Percentiles rank a stretch among this genome's conserved stretches.
Evolutionary conservation across 2,329 filamentous ascomycete genomes (phyloP).

Genomic region (Fusarium sp.): DNA sequence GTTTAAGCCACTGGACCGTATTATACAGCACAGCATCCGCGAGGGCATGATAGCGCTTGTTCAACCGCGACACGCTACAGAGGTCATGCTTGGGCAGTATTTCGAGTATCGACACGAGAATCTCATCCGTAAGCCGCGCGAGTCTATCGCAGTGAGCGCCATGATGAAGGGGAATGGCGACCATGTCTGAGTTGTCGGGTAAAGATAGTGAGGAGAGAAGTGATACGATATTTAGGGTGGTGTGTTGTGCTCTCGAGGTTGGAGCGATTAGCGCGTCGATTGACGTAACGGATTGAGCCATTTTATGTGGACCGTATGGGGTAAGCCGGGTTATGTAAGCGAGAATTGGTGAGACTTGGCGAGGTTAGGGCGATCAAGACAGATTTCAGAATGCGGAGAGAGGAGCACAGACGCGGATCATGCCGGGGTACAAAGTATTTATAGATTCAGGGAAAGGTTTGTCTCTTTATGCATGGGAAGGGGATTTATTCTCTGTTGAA

Average conservation of each 20-base stretch:
- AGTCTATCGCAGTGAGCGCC: conserved; percentile 26
- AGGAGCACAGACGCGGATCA: not conserved
- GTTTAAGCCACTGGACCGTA: conserved; percentile 56
- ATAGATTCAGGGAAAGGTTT: not conserved
- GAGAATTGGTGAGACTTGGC: not conserved
- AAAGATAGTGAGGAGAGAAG: not conserved
- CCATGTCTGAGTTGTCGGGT: not conserved
- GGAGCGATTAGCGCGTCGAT: conserved; percentile 6
- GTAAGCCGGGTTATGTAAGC: conserved; percentile 25
- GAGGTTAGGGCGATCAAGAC: not conserved
- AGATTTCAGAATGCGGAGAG: not conserved
- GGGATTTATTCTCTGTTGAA: no score
- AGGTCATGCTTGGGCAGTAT: conserved; percentile 52
- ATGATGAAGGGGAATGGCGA: conserved; percentile 11
- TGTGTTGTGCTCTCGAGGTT: conserved; percentile 8
- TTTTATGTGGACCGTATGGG: conserved; percentile 24
- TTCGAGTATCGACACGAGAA: conserved; percentile 54
- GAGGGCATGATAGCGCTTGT: conserved; percentile 53
- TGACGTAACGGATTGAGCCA: conserved; percentile 15
- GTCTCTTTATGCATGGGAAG: no score
- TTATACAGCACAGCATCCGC: conserved; percentile 59
- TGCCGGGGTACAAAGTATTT: not conserved
- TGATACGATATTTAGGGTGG: not conserved
- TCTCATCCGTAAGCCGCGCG: conserved; percentile 48
- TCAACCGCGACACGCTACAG: conserved; percentile 55